Evolutionary conservation across 352 stramenopile genomes (phyloP), one percentile per base, ranked within the genome.

Genomic region (Phytophthora pseudosyringae): DNA sequence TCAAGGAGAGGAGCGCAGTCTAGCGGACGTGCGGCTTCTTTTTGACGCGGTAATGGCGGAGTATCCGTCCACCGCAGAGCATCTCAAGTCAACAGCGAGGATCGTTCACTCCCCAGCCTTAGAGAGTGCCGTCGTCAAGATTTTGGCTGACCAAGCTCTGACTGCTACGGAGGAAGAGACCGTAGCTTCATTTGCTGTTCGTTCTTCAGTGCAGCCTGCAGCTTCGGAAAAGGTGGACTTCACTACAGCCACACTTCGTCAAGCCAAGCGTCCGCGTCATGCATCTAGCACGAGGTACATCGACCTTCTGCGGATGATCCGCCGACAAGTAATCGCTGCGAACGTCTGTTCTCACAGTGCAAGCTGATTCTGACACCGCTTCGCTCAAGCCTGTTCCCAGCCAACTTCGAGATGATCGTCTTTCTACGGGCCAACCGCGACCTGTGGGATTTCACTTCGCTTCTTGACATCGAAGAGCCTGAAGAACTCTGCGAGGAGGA

Each of bases 331-430:
- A 49, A 54, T 40, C 33, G 18, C 2, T 64, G 35, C 6, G 55
- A 56, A 8, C 26, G 33, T 32, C 44, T 63, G 5, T 63, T 63
- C 39, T 53, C 55, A 5, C 44, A 63, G 6, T 63, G 33, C n/a
- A 56, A 63, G 45, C 25, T 63, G 1, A 13, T 55, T 40, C 13
- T 56, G 16, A 55, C 28, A 2, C 33, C 45, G 15, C 21, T 50
- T 2, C 41, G 31, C 13, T 50, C 44, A 5, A 43, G 44, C 15
- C 25, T 55, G 28, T 36, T 63, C 1, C 43, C 53, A 25, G 41
- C 41, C 1, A 53, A 45, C 31, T 54, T 62, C 7, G 43, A 47
- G 40, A 54, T 50, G 28, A 29, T 51, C 0, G 38, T 31, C 1
- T 64, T 64, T 15, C 8, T 64, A 4, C 56, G 45, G 5, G 38